Evolutionary conservation across 2,329 filamentous ascomycete genomes (phyloP), one percentile per base, ranked within the genome.

Genomic region (Diaporthe aspalathi): DNA sequence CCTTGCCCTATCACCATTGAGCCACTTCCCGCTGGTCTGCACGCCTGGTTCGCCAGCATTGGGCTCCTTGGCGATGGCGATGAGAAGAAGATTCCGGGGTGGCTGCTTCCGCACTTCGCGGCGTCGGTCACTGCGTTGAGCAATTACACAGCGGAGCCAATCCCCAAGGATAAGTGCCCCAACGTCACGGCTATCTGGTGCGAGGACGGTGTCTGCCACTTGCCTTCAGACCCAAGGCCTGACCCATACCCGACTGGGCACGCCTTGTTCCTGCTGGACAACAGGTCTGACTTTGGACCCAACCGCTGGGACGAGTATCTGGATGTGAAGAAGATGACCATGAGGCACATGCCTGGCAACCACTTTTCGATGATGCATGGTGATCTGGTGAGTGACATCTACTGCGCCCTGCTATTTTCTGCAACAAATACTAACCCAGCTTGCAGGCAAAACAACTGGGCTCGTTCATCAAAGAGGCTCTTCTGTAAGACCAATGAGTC

Each of bases 331-430:
- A 91, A 90, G 80, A 90, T 93, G 82, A 84, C 84, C 62, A 91
- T 87, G 74, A 86, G 86, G 68, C 89, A 91, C 76, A 92, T 93
- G 89, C 88, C 88, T 20, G 92, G 91, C 2, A 92, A 93, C 77
- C 91, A 93, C 81, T 93, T 94, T 81, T 89, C 87, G 24, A 93
- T 93, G 91, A 93, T 94, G 90, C 89, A 91, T 79, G 90, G 89
- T 73, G 78, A 84, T 4, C 67, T 81, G 70, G 82, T 83, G 74
- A 74, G 81, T 80, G 35, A 6, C 11, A 24, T 27, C n/a, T 17
- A 7, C 6, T 27, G 2, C 14, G 16, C 9, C 4, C n/a, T 35
- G 4, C 12, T 38, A 14, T 27, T 12, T 16, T 20, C 17, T 16
- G 38, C 16, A 3, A 45, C 29, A 4, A n/a, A 43, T 50, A 16